A percentile compares a stretch with the other conserved stretches of the same genome.
phyloP scores from a whole-genome alignment of 179 eudicot genomes.

The Beta corolliflora region DNA sequence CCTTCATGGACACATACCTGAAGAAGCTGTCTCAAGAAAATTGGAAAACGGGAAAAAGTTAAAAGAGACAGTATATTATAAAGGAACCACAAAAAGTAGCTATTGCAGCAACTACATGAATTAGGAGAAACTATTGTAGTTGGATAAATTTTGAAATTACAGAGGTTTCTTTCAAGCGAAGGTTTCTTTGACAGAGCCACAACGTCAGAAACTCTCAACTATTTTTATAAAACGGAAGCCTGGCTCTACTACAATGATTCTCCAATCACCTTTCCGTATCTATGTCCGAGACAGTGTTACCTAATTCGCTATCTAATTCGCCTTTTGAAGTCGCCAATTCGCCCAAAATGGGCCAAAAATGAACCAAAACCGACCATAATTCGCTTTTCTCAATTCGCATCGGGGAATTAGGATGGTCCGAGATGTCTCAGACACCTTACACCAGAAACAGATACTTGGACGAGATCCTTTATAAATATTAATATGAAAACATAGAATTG shows the following conservation, averaged over 20 bases:
- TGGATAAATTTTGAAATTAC: not conserved
- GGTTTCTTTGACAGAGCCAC: not conserved
- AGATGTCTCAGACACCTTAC: not conserved
- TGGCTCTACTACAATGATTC: not conserved
- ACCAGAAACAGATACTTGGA: not conserved
- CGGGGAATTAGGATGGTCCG: no score
- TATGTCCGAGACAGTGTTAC: no score
- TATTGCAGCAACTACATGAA: conserved; percentile 15
- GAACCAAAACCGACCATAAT: no score
- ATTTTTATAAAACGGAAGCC: not conserved
- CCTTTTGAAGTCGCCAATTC: no score
- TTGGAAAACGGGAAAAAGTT: not conserved
- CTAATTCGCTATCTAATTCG: no score
- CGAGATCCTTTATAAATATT: no score
- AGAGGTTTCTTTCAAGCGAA: not conserved
- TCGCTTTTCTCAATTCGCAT: no score
- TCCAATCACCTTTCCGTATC: not conserved
- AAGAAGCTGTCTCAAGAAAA: conserved; percentile 5
- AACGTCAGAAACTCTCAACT: not conserved
- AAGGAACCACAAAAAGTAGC: not conserved
- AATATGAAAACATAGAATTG: no score
- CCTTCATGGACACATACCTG: conserved; percentile 69
- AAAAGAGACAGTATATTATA: not conserved
- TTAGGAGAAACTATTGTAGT: not conserved
- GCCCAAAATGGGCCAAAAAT: no score